Evolutionary conservation across 1,139 yeast species (phyloP).

Genomic region (Komagataea norvegica): DNA sequence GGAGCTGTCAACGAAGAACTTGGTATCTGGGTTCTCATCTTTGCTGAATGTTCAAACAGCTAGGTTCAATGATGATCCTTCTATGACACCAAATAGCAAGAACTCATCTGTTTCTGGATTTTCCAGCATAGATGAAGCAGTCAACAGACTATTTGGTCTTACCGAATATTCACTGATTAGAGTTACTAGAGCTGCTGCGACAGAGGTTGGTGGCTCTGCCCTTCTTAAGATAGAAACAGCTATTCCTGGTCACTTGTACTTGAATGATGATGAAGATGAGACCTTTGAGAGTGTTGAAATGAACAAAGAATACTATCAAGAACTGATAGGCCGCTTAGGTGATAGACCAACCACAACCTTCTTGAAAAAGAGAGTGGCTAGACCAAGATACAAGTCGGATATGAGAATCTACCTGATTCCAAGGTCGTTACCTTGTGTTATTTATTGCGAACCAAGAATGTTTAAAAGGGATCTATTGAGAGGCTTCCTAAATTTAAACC

Average conservation of each 20-base stretch:
- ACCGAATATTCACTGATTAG: slow-evolving; percentile 43
- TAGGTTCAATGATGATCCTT: slow-evolving; percentile 18
- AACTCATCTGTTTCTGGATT: slow-evolving; percentile 39
- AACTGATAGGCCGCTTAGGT: slow-evolving; percentile 36
- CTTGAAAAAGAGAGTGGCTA: slow-evolving; percentile 36
- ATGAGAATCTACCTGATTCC: slow-evolving; percentile 41
- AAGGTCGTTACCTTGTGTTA: slow-evolving; percentile 31
- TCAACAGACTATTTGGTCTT: slow-evolving; percentile 38
- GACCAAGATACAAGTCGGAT: slow-evolving; percentile 40
- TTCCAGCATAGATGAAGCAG: slow-evolving; percentile 44
- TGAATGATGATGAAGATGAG: slow-evolving; percentile 39
- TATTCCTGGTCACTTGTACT: slow-evolving; percentile 45
- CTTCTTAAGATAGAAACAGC: slow-evolving; percentile 52
- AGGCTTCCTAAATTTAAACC: slow-evolving; percentile 39
- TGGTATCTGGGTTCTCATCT: slow-evolving; percentile 21
- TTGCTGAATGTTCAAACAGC: slow-evolving; percentile 23
- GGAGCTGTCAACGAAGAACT: slow-evolving; percentile 21
- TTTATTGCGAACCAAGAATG: slow-evolving; percentile 48
- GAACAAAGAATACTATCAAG: slow-evolving; percentile 18
- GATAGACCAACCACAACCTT: slow-evolving; percentile 45
- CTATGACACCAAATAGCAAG: slow-evolving; percentile 22
- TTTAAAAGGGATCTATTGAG: slow-evolving; percentile 47
- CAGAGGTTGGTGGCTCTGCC: slow-evolving; percentile 46
- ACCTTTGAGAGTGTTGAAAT: slow-evolving; percentile 30
- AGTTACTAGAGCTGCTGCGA: slow-evolving; percentile 51